These are phyloP conservation scores for Beauveria sp. DNA, from an alignment of 2,329 filamentous ascomycete species.

Conservation along the genomic window DNA sequence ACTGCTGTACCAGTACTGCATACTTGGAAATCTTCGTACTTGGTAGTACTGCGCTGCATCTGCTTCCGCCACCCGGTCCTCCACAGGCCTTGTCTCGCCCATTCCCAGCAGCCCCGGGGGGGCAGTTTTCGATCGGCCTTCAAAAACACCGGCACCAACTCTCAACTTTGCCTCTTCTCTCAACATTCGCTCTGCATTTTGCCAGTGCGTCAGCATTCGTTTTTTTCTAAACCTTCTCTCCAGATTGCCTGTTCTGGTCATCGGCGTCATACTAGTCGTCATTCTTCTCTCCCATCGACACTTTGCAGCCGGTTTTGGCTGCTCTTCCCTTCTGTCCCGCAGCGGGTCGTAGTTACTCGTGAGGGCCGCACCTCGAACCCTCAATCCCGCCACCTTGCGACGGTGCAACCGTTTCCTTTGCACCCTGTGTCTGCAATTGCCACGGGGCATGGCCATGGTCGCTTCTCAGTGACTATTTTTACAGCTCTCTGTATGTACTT, in stretches of 20 bases:
- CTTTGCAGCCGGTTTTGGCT: not conserved
- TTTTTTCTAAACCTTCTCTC: not conserved
- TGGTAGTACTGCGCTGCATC: not conserved
- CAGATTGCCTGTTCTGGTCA: not conserved
- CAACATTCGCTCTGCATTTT: conserved; percentile 7
- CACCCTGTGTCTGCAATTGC: conserved; percentile 5
- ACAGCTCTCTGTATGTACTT: not conserved
- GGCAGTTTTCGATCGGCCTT: conserved; percentile 5
- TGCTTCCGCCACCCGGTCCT: not conserved
- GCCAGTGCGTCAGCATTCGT: not conserved
- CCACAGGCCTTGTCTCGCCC: not conserved
- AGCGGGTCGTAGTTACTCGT: not conserved
- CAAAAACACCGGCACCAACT: conserved; percentile 4
- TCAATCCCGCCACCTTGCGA: conserved; percentile 1
- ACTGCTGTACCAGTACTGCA: not conserved
- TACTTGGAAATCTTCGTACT: no score
- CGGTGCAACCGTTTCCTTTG: not conserved
- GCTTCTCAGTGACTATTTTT: conserved; percentile 3
- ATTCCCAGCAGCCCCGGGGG: not conserved
- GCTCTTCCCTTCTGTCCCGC: not conserved
- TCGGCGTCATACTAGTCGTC: not conserved
- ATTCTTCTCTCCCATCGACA: not conserved
- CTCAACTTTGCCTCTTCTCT: conserved; percentile 5
- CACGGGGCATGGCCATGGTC: conserved; percentile 9
- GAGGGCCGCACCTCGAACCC: not conserved